phyloP scores from a whole-genome alignment of 257 asterid species.

The Plantago elongata region DNA sequence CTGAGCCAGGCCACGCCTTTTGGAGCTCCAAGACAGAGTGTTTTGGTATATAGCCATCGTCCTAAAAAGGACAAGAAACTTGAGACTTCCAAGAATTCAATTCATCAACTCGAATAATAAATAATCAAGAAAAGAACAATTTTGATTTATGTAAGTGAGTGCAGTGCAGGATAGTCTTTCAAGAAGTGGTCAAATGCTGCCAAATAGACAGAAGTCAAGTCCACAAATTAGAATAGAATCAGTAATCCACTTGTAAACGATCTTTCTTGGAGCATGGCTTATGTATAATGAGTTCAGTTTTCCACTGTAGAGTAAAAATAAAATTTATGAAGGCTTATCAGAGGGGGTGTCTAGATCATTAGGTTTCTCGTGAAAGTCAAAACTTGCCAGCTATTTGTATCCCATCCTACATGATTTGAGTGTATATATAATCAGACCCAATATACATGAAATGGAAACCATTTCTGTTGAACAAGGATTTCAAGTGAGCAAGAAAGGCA shows the following conservation, averaged over 20 bases:
- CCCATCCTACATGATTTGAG: too few relatives aligned
- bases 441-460: too few relatives aligned
- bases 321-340: neutral
- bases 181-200: too few relatives aligned
- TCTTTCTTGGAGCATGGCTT: too few relatives aligned
- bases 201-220: too few relatives aligned
- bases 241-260: too few relatives aligned
- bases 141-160: neutral
- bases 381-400: neutral
- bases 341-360: neutral
- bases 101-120: constrained; percentile 11
- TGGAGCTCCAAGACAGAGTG: constrained; percentile 88
- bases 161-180: neutral
- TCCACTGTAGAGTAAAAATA: neutral
- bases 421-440: too few relatives aligned
- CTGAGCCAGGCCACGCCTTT: constrained; percentile 98
- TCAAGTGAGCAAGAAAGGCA: neutral
- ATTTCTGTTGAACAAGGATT: neutral
- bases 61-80: constrained; percentile 33
- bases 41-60: constrained; percentile 90
- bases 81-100: neutral
- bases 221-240: too few relatives aligned
- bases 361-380: neutral
- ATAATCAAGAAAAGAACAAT: neutral
- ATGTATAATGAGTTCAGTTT: neutral